These are phyloP conservation scores for Bocquillonia castaneifolia DNA, from an alignment of 441 rosid genomes.

Conservation along the genomic window DNA sequence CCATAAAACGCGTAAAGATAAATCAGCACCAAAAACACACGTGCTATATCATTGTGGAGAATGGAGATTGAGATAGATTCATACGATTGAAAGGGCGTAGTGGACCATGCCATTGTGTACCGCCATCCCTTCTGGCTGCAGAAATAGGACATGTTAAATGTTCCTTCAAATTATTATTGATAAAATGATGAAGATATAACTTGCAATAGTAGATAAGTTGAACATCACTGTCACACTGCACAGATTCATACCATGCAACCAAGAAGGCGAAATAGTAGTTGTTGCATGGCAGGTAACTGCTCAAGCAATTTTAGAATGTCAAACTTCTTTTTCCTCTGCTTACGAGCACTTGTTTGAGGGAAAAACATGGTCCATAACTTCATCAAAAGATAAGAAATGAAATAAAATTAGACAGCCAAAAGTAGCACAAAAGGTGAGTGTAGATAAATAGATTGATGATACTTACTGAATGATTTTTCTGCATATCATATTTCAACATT, in stretches of 20 bases:
- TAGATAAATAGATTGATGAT: not conserved
- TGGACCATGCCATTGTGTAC: slow-evolving; percentile 36
- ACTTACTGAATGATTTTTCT: slow-evolving; percentile 29
- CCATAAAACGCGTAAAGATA: slow-evolving; percentile 2
- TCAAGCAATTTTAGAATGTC: slow-evolving; percentile 37
- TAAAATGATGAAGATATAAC: not conserved
- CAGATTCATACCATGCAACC: slow-evolving; percentile 41
- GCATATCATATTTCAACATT: slow-evolving; percentile 36
- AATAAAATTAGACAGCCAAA: not conserved
- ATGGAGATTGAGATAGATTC: slow-evolving; percentile 16
- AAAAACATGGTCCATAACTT: not conserved
- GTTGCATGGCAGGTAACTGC: slow-evolving; percentile 46
- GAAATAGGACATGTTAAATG: not conserved
- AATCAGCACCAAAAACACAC: slow-evolving; percentile 1
- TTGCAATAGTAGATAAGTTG: not conserved
- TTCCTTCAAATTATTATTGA: not conserved
- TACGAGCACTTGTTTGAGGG: not conserved
- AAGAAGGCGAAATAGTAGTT: slow-evolving; percentile 45
- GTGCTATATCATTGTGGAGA: not conserved
- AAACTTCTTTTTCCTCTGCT: slow-evolving; percentile 34
- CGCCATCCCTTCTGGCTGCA: slow-evolving; percentile 55
- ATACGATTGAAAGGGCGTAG: slow-evolving; percentile 45
- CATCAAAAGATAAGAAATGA: slow-evolving; percentile 7
- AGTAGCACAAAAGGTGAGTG: not conserved
- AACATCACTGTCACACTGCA: not conserved